A percentile compares a stretch with the other conserved stretches of the same genome.
Conservation (phyloP, 345 rosid species). For the Raphanus sativus region DNA sequence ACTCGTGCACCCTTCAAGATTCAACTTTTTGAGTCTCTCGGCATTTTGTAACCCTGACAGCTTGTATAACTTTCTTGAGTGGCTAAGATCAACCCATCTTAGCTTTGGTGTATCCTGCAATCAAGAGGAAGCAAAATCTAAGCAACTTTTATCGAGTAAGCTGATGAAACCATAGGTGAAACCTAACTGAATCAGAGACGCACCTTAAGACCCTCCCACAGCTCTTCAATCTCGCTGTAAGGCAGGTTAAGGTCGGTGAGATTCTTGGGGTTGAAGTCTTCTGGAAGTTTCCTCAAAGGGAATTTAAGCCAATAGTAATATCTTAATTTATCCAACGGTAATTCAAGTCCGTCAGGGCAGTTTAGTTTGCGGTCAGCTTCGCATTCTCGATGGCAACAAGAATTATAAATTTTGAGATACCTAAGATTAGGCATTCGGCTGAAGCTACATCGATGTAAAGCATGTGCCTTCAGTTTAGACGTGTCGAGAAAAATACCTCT, state of each 20-base stretch:
- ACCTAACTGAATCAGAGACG: background rate
- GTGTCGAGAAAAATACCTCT: too few relatives aligned
- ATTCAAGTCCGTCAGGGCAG: constrained; percentile 13
- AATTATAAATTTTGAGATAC: too few relatives aligned
- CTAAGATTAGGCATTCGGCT: too few relatives aligned
- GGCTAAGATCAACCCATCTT: constrained; percentile 28
- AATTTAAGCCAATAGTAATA: constrained; percentile 32
- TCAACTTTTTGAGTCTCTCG: constrained; percentile 22
- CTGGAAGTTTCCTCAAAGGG: constrained; percentile 30
- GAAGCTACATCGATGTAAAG: too few relatives aligned
- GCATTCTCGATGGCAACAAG: too few relatives aligned
- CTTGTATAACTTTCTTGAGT: constrained; percentile 15
- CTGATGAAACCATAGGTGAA: too few relatives aligned
- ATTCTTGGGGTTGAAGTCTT: constrained; percentile 20
- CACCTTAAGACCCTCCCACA: constrained; percentile 38
- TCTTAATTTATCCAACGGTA: constrained; percentile 8
- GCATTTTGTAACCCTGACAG: constrained; percentile 31
- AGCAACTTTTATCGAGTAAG: background rate
- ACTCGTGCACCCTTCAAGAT: constrained; percentile 32
- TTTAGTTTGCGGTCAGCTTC: too few relatives aligned
- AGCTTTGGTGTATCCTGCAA: constrained; percentile 34
- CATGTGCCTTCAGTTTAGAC: too few relatives aligned
- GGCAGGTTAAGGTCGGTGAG: constrained; percentile 27
- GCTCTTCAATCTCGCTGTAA: constrained; percentile 23
- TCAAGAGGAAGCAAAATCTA: background rate